These are phyloP conservation scores for Phytophthora ohioensis DNA, from an alignment of 352 stramenopile genomes.

Conservation along the genomic window DNA sequence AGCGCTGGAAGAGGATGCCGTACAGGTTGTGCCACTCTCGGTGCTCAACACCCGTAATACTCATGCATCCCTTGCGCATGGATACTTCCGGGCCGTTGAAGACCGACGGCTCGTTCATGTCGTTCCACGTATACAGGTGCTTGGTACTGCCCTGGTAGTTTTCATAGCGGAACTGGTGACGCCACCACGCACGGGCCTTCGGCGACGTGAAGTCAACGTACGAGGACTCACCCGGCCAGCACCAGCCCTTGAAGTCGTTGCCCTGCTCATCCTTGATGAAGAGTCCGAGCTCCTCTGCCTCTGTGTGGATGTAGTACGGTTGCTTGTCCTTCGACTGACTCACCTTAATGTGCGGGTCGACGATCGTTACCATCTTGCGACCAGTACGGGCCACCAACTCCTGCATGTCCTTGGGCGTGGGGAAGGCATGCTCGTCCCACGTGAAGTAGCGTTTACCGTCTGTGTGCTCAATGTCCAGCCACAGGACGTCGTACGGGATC, in stretches of 20 bases:
- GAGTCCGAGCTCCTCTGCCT: constrained; percentile 86
- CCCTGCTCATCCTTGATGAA: constrained; percentile 98
- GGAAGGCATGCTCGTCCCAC: constrained; percentile 97
- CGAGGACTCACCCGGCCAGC: constrained; percentile 98
- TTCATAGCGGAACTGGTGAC: constrained; percentile 95
- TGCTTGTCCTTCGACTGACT: constrained; percentile 83
- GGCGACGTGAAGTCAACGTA: constrained; percentile 98
- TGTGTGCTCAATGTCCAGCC: constrained; percentile 99
- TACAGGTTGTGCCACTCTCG: constrained; percentile 99
- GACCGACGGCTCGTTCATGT: constrained; percentile 99
- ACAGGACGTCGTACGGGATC: constrained; percentile 99
- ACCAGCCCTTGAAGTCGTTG: constrained; percentile 99
- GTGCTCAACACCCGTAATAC: constrained; percentile 95
- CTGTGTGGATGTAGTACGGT: constrained; percentile 92
- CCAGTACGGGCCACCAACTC: constrained; percentile 90
- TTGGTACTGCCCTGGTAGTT: constrained; percentile 94
- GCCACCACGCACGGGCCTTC: constrained; percentile 96
- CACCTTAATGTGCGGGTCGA: constrained; percentile 99
- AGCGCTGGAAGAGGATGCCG: constrained; percentile 97
- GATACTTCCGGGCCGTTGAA: constrained; percentile 99
- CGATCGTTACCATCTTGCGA: constrained; percentile 99
- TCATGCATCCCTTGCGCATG: constrained; percentile 96
- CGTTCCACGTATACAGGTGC: constrained; percentile 99
- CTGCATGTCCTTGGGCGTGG: constrained; percentile 96
- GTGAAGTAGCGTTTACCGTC: constrained; percentile 98